Evolutionary conservation across 75 land plant species (phyloP), one percentile per base, ranked within the genome.

Genomic region (Chamaecyparis obtusa): DNA sequence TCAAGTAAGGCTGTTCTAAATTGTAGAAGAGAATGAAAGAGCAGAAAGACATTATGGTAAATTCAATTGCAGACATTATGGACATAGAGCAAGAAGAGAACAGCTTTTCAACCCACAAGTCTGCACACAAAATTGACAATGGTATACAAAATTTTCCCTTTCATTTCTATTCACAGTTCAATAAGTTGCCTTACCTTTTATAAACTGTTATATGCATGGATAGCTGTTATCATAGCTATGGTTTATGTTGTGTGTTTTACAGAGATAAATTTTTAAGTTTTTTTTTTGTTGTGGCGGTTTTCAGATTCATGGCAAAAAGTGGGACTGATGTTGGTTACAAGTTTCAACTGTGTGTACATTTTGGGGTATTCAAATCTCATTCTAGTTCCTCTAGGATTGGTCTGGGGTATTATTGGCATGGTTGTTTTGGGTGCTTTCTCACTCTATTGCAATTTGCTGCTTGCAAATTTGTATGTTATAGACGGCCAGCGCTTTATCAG

Each of bases 241-340:
- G 13, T 72, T 3, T 33, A 9, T 33, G 35, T 21, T 64, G 5
- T 21, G 27, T 64, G 69, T 24, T 64, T 21, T 72, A 35, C 2
- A 30, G 9, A 11, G 30, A 27, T 24, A 8, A 69, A 9, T n/a
- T 71, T 71, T 71, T 2, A 13, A 51, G 2, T 13, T 51, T 51
- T 33, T 74, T 2, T 74, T 74, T 30, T 74, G 36, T 33, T 30
- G 76, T 74, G 37, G 5, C 5, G 76, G 76, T 30, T 81, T 55
- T 55, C 87, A 94, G 95, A 94, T 91, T 88, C 94, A 74, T 94
- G 95, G 95, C 57, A 87, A 24, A 91, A 93, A 85, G 91, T 94
- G 85, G 94, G 93, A 27, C 46, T 93, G 39, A 39, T 91, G 86
- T 89, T 94, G 27, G 89, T 89, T 10, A 88, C 94, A 3, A 83